A percentile compares a stretch with the other conserved stretches of the same genome.
These are phyloP conservation scores for Albizia julibrissin DNA, from an alignment of 306 rosid genomes.

Conservation along the genomic window DNA sequence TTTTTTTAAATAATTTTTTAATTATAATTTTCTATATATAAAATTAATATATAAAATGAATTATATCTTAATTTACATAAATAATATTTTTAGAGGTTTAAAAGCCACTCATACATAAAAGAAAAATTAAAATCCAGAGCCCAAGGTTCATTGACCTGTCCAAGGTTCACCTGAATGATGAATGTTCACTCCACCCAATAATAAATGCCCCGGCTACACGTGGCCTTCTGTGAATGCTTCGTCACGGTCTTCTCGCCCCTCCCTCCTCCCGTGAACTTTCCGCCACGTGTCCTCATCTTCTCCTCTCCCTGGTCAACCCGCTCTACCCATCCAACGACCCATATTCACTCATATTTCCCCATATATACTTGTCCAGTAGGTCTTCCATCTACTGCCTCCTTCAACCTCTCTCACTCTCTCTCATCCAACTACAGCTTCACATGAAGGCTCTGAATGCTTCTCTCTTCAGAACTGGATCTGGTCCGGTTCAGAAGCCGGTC, in stretches of 20 bases:
- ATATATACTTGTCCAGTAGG: neutral
- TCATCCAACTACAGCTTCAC: neutral
- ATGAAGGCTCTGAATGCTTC: conserved; percentile 37
- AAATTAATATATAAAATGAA: no score
- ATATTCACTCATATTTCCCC: neutral
- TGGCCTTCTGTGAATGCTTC: neutral
- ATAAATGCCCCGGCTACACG: neutral
- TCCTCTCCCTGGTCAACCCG: neutral
- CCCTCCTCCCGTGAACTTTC: neutral
- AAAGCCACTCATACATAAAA: no score
- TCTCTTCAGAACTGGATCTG: conserved; percentile 66
- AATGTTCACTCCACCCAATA: neutral
- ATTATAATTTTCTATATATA: no score
- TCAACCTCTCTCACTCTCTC: neutral
- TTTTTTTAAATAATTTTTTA: no score
- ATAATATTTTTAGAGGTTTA: no score
- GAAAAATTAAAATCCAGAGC: no score
- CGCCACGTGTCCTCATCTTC: neutral
- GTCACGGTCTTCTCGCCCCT: neutral
- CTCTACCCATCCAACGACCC: neutral
- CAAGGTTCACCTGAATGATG: neutral
- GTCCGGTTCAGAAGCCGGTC: conserved; percentile 36
- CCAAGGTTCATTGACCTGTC: neutral
- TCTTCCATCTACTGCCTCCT: neutral
- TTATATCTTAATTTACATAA: no score